phyloP scores from a whole-genome alignment of 225 moss, liverwort and hornwort species.

The Polytrichum formosum region DNA sequence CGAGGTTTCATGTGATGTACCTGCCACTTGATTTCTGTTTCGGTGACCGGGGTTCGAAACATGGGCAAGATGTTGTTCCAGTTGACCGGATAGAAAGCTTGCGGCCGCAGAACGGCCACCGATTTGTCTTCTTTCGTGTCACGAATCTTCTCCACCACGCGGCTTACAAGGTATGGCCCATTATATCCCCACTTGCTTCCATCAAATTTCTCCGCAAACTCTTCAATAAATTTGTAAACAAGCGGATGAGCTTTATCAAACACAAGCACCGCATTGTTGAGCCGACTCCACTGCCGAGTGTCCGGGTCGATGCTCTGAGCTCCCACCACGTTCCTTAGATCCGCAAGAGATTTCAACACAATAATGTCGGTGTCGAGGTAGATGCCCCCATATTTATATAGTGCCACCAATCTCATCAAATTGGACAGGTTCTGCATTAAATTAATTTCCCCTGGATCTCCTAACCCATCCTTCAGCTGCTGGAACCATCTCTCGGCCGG shows the following conservation, averaged over 20 bases:
- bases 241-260: conserved; percentile 36
- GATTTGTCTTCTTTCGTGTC: conserved; percentile 14
- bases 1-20: conserved; percentile 5
- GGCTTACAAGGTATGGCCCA: conserved; percentile 62
- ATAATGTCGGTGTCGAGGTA: conserved; percentile 68
- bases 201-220: conserved; percentile 46
- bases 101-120: conserved; percentile 11
- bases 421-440: conserved; percentile 71
- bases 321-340: conserved; percentile 41
- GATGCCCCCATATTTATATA: conserved; percentile 58
- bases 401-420: conserved; percentile 43
- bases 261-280: conserved; percentile 68
- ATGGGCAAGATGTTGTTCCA: conserved; percentile 28
- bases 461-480: conserved; percentile 16
- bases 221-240: conserved; percentile 27
- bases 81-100: conserved; percentile 60
- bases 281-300: conserved; percentile 38
- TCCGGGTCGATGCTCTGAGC: conserved; percentile 27
- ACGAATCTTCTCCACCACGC: conserved; percentile 29
- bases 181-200: conserved; percentile 73
- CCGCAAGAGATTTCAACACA: conserved; percentile 33
- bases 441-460: conserved; percentile 60
- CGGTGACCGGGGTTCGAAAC: conserved; percentile 19
- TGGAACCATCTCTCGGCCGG: conserved; percentile 45
- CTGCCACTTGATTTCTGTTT: conserved; percentile 22